phyloP scores from a whole-genome alignment of 768 basidiomycete genomes.

The Russula compacta region DNA sequence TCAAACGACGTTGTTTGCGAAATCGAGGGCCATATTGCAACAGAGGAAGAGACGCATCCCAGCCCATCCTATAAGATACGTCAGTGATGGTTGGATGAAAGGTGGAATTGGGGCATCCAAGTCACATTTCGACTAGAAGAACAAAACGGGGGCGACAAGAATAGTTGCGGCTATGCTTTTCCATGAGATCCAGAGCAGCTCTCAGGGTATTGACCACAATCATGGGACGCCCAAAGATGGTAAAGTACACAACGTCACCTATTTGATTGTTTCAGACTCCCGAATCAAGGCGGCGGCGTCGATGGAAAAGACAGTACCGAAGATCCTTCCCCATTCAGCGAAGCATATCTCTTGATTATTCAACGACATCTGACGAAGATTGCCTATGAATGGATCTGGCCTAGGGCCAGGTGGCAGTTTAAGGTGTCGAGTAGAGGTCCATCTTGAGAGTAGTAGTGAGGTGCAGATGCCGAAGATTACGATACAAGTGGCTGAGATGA shows the following conservation, averaged over 20 bases:
- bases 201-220: conserved; percentile 28
- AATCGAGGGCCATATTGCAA: conserved; percentile 25
- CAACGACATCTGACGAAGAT: conserved; percentile 25
- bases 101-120: not conserved
- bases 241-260: conserved; percentile 29
- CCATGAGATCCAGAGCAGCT: conserved; percentile 29
- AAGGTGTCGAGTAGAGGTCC: conserved; percentile 14
- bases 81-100: not conserved
- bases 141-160: conserved; percentile 28
- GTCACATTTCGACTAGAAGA: conserved; percentile 25
- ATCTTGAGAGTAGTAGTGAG: conserved; percentile 16
- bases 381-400: conserved; percentile 26
- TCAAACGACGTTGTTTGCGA: conserved; percentile 25
- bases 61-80: conserved; percentile 17
- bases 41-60: conserved; percentile 16
- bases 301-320: conserved; percentile 20
- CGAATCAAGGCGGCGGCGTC: not conserved
- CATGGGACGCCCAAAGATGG: conserved; percentile 24
- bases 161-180: conserved; percentile 27
- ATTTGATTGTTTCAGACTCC: not conserved
- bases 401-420: conserved; percentile 26
- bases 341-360: conserved; percentile 23
- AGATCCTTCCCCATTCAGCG: conserved; percentile 24
- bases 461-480: conserved; percentile 5
- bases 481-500: not conserved